Evolutionary conservation across 257 asterid genomes (phyloP), one percentile per base, ranked within the genome.

Genomic region (Marsdenia floribunda): DNA sequence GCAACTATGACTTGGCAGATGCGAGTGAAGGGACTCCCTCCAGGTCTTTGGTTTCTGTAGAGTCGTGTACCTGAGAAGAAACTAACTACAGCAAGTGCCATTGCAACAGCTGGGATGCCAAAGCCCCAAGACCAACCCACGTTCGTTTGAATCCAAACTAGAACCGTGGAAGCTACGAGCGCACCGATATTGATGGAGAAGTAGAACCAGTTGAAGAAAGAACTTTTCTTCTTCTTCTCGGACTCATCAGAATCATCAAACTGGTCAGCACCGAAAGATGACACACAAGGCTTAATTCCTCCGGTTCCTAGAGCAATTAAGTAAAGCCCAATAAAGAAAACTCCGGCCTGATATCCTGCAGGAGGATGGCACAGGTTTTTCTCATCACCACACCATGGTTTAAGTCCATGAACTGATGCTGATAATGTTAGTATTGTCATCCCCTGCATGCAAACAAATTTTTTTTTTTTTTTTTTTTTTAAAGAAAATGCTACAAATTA

Each of bases 91-190:
- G 93, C 96, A 21, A 83, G 40, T 0, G 91, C 93, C 96, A 90
- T 90, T 0, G 93, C 93, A 24, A 77, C 91, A 0, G 93, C 96
- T 2, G 96, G 96, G 5, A 90, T 86, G 15, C 93, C 96, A 37
- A 89, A 89, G 0, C 96, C 96, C 96, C 90, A 86, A 0, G 88
- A 85, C 96, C 96, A 88, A 0, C 96, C 90, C 9, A 88, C 89
- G 55, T 90, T 90, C 59, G 86, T 86, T 58, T 90, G 96, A 53
- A 88, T 77, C 85, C 86, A 90, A 0, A 90, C 96, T 18, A 90
- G 85, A 19, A 88, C 88, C 0, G 88, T 85, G 0, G 96, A 70
- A 2, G 96, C 96, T 5, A 88, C 77, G 1, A 90, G 84, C 0
- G 96, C 96, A 21, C 96, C 96, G 9, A 89, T 85, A 37, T 89